Evolutionary conservation across 2,329 filamentous ascomycete species (phyloP), one percentile per base, ranked within the genome.

Genomic region (Neonectria hederae): DNA sequence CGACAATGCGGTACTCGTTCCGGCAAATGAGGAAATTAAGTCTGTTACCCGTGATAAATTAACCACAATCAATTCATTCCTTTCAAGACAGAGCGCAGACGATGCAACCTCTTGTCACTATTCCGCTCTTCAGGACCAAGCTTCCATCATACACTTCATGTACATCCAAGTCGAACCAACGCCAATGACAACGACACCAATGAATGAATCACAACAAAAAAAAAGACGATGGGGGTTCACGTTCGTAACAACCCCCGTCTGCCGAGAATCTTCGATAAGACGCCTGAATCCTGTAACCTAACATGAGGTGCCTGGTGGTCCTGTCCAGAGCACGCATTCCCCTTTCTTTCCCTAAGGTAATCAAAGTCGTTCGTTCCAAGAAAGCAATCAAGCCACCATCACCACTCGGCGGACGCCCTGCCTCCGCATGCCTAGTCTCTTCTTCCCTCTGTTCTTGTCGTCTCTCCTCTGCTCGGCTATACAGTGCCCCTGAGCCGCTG

Each of bases 401-500:
- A 45, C 53, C 42, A 11, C 35, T 40, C 38, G 42, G 42, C 42
- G 30, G 32, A 54, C 35, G 59, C 51, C 57, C 40, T 48, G 55
- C 56, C 60, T 59, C 65, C 28, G 42, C 54, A 65, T 48, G 54
- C 43, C 19, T n/a, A 49, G 28, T 59, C 52, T 62, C 38, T 14
- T 22, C 55, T 61, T 26, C 21, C 53, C 17, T 56, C 26, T 54
- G 21, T 26, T 45, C 38, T 26, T n/a, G 58, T 35, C 35, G 43
- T 14, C 42, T 19, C 46, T 11, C n/a, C 46, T 24, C 52, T 14
- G 52, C 46, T 19, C 8, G 14, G 59, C 63, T 76, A 87, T 58
- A 84, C 75, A 19, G 80, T 78, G 53, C 84, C 83, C 80, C 88
- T 78, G 75, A 86, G 72, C 81, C 90, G 82, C 84, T 89, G 83